Evolutionary conservation across 129 eudicot genomes (phyloP).

Genomic region (Lonicera japonica): DNA sequence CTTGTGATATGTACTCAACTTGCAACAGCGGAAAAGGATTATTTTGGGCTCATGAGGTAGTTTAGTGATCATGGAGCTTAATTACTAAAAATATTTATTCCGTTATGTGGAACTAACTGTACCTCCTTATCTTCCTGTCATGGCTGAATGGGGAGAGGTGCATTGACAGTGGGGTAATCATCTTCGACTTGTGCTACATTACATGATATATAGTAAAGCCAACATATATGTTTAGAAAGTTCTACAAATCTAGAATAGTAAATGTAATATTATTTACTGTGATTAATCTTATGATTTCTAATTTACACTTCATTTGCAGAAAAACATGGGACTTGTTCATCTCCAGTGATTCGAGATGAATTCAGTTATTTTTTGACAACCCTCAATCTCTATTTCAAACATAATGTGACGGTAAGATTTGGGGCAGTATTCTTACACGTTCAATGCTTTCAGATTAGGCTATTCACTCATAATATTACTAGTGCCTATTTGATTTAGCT

Average conservation of each 20-base stretch:
- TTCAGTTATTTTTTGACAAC: conserved; percentile 56
- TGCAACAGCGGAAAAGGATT: conserved; percentile 69
- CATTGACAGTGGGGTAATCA: conserved; percentile 83
- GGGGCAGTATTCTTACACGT: neutral
- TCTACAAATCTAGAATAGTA: conserved; percentile 53
- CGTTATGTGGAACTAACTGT: conserved; percentile 33
- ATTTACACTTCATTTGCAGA: conserved; percentile 42
- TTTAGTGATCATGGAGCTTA: conserved; percentile 12
- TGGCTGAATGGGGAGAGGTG: conserved; percentile 29
- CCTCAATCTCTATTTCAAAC: conserved; percentile 68
- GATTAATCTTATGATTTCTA: conserved; percentile 7
- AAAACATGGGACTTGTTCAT: conserved; percentile 89
- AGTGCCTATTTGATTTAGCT: neutral
- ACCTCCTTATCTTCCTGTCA: conserved; percentile 25
- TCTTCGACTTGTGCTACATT: conserved; percentile 17
- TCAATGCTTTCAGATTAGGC: neutral
- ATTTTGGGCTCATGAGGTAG: conserved; percentile 98
- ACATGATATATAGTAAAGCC: neutral
- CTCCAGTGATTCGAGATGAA: conserved; percentile 58
- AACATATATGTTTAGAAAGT: conserved; percentile 42
- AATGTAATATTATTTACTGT: neutral
- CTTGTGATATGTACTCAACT: conserved; percentile 59
- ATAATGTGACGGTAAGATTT: conserved; percentile 77
- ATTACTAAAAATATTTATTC: conserved; percentile 3
- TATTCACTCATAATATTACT: neutral